Evolutionary conservation across 164 flowering plant genomes (phyloP).

Genomic region (Piper longum): DNA sequence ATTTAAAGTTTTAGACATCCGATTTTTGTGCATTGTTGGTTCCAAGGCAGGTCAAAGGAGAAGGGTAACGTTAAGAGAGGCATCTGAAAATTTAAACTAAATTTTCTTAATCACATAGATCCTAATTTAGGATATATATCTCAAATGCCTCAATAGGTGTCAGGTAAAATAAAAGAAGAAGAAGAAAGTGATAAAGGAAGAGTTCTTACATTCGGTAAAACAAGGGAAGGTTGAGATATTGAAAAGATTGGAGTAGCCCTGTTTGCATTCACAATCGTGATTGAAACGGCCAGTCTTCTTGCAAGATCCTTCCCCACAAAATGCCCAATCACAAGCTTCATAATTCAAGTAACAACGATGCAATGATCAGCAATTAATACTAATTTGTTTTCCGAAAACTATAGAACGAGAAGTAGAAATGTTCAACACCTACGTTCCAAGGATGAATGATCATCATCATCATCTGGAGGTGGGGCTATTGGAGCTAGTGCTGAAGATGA

Average conservation of each 20-base stretch:
- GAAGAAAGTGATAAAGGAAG: background rate
- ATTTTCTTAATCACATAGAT: too few species aligned
- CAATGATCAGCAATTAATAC: background rate
- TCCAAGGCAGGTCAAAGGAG: too few species aligned
- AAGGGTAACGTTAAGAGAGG: too few species aligned
- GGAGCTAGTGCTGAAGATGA: background rate
- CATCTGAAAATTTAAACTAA: too few species aligned
- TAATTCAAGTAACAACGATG: background rate
- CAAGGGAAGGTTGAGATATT: constrained; percentile 45
- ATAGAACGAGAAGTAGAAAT: background rate
- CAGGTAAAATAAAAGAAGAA: too few species aligned
- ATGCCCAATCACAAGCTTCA: constrained; percentile 54
- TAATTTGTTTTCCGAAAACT: background rate
- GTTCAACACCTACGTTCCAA: background rate
- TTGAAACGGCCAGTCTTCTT: constrained; percentile 8
- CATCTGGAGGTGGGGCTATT: background rate
- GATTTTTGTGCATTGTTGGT: too few species aligned
- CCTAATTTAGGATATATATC: too few species aligned
- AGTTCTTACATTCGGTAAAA: constrained; percentile 36
- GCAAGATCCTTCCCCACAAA: constrained; percentile 63
- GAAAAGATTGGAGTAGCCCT: constrained; percentile 41
- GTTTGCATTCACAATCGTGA: constrained; percentile 33
- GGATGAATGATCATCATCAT: background rate
- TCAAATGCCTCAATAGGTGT: too few species aligned
- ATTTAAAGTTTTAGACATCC: too few species aligned